Evolutionary conservation across 116 monocot species (phyloP), one percentile per base, ranked within the genome.

Genomic region (Posidonia oceanica): DNA sequence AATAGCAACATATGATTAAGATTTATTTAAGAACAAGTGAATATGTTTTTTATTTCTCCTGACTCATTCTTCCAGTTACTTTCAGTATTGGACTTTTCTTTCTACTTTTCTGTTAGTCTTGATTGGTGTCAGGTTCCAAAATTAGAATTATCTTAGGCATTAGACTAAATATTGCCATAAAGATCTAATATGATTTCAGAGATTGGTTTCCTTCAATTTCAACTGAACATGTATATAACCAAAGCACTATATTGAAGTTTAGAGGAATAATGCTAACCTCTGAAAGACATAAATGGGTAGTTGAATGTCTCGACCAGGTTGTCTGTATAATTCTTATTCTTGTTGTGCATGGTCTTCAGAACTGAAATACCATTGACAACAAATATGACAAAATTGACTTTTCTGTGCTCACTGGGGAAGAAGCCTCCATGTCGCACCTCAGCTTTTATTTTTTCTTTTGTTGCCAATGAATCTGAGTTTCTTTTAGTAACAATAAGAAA

Each of bases 361-460:
- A 90, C 65, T 65, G 84, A 84, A 15, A 65, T 11, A 17, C 77
- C 86, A 76, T 86, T 68, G 52, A 82, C 80, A 36, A 84, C 87
- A 77, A 86, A 90, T 71, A 90, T 84, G 69, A 78, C 84, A 72
- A 79, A 86, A 64, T 90, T 83, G 11, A 90, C 84, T 48, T 23
- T 71, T 71, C 90, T 90, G 59, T 69, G 84, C 59, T 58, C 15
- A 39, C 66, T 66, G 29, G 37, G 54, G 52, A 69, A 53, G 52
- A 69, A 53, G 16, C 11, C 0, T 22, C 51, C 22, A 64, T 83
- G 63, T 36, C 61, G 44, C 14, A 61, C 63, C 75, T 44, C 66
- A n/a, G 66, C 42, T 58, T 79, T 79, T 36, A 76, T 80, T 52
- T 39, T 76, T 38, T 52, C 18, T 52, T 68, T 68, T 68, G 68